A percentile compares a stretch with the other conserved stretches of the same genome.
phyloP scores from a whole-genome alignment of 768 basidiomycete species.

The Macrocybe gigantea region DNA sequence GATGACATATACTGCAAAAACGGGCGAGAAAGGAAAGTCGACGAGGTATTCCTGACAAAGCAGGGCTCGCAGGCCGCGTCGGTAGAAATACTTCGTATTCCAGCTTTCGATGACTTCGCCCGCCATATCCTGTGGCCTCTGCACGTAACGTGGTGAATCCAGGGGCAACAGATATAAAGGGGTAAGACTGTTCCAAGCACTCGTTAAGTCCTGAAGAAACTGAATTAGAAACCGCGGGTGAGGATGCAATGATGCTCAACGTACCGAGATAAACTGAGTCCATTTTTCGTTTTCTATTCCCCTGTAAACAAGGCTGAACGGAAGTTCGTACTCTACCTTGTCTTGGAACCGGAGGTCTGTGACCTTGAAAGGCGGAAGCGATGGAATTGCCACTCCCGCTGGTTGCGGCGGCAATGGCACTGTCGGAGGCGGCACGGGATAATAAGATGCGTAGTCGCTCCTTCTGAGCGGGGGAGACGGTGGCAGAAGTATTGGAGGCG shows the following conservation, averaged over 20 bases:
- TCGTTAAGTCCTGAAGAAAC: conserved; percentile 10
- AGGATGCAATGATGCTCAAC: not conserved
- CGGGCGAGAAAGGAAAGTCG: conserved; percentile 14
- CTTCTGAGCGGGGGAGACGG: not conserved
- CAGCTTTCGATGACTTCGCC: conserved; percentile 11
- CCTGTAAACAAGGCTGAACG: conserved; percentile 6
- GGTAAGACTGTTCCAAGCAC: conserved; percentile 10
- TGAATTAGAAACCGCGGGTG: not conserved
- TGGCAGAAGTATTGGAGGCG: not conserved
- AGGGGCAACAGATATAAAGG: not conserved
- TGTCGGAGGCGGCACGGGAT: too few relatives aligned
- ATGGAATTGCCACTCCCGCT: not conserved
- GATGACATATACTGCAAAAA: conserved; percentile 18
- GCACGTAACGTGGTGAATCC: not conserved
- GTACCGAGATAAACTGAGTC: conserved; percentile 14
- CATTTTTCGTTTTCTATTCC: conserved; percentile 11
- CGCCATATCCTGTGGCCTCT: conserved; percentile 18
- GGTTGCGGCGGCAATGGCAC: too few relatives aligned
- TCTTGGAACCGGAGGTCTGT: conserved; percentile 15
- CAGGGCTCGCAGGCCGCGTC: conserved; percentile 7
- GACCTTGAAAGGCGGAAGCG: conserved; percentile 9
- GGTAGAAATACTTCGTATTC: conserved; percentile 13
- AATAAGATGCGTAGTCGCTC: not conserved
- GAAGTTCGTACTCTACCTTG: not conserved
- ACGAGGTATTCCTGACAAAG: conserved; percentile 16